phyloP scores from a whole-genome alignment of 2,329 filamentous ascomycete species.

The Microthyrium microscopicum region DNA sequence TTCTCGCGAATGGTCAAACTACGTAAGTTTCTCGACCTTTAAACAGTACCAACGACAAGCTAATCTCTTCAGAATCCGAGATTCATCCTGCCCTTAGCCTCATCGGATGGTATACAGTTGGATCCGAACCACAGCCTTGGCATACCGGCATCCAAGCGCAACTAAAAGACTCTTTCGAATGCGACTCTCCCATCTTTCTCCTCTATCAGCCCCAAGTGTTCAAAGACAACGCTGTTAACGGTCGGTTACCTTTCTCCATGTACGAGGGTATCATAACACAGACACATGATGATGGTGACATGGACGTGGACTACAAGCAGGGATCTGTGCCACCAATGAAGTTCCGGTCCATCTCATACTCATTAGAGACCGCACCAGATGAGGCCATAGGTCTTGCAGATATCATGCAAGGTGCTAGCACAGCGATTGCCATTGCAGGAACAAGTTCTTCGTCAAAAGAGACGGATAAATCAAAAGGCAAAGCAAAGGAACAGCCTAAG shows the following conservation, averaged over 20 bases:
- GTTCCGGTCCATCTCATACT: conserved; percentile 73
- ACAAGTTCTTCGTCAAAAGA: conserved; percentile 14
- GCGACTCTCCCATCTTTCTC: conserved; percentile 75
- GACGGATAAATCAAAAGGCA: conserved; percentile 30
- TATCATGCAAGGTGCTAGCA: conserved; percentile 69
- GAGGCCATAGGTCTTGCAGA: conserved; percentile 98
- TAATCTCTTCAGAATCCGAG: conserved; percentile 1
- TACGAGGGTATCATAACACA: conserved; percentile 72
- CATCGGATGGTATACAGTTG: conserved; percentile 82
- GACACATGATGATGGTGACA: conserved; percentile 18
- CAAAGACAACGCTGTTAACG: conserved; percentile 40
- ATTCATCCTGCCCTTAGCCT: conserved; percentile 38
- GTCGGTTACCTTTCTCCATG: conserved; percentile 74
- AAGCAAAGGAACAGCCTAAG: conserved; percentile 35
- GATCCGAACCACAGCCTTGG: conserved; percentile 52
- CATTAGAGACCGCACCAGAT: conserved; percentile 82
- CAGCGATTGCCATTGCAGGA: conserved; percentile 46
- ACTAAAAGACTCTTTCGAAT: conserved; percentile 49
- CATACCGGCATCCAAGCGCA: conserved; percentile 63
- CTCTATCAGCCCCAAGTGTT: conserved; percentile 60
- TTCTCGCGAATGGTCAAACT: conserved; percentile 29
- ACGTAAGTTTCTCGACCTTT: background rate
- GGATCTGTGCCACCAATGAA: conserved; percentile 35
- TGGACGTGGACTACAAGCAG: conserved; percentile 49
- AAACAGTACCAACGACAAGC: background rate